Evolutionary conservation across 192 early-diverging fungal species (phyloP).

Genomic region (Coemansia sp.): DNA sequence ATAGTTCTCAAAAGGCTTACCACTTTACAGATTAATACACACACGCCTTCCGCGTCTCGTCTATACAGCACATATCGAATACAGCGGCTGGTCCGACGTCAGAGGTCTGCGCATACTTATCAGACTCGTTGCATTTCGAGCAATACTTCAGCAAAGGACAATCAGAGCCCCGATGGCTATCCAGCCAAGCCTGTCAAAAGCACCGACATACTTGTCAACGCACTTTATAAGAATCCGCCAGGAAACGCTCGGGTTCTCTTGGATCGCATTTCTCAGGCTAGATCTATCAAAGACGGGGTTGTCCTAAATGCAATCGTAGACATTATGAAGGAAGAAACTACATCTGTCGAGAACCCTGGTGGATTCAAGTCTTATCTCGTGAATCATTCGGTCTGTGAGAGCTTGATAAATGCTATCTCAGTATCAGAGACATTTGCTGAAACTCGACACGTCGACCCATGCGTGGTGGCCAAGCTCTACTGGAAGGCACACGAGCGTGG

Average conservation of each 20-base stretch:
- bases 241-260: conserved; percentile 13
- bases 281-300: conserved; percentile 18
- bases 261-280: conserved; percentile 30
- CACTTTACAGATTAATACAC: not conserved
- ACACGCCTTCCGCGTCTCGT: not conserved
- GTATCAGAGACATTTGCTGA: not conserved
- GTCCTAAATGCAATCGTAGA: conserved; percentile 28
- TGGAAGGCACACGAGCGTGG: conserved; percentile 6
- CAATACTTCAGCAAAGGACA: not conserved
- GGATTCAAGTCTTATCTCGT: conserved; percentile 19
- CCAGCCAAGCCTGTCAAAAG: not conserved
- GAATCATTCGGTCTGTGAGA: conserved; percentile 24
- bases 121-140: not conserved
- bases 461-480: conserved; percentile 14
- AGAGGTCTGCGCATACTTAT: not conserved
- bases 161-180: not conserved
- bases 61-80: not conserved
- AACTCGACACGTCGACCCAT: conserved; percentile 9
- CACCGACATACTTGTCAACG: conserved; percentile 18
- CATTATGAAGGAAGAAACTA: not conserved
- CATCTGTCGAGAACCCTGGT: not conserved
- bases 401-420: conserved; percentile 31
- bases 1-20: not conserved
- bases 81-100: not conserved
- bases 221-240: conserved; percentile 16